Evolutionary conservation across 2,329 filamentous ascomycete species (phyloP), one percentile per base, ranked within the genome.

Genomic region (Trichoderma koningii): DNA sequence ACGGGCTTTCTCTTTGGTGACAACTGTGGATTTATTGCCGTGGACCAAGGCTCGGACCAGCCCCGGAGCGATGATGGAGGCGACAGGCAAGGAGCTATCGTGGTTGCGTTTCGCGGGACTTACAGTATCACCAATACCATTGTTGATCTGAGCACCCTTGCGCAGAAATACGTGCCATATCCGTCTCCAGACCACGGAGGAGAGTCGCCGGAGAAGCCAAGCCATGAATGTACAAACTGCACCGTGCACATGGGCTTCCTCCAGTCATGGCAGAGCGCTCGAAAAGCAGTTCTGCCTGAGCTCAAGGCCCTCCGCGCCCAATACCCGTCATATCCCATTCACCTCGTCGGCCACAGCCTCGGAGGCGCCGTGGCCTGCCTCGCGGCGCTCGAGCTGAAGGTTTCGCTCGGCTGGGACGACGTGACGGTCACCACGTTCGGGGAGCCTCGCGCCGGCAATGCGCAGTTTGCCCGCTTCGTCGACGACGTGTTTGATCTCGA

Each of bases 91-190:
- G 69, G 42, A 48, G 78, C 79, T 38, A 90, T 99, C 64, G 82
- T 98, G 52, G 85, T 98, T 44, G 93, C 93, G 9, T 98, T 98
- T 73, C 88, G 95, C 53, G 95, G 95, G 26, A 98, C 95, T 15
- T 97, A 98, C 77, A 97, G 93, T 69, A 84, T 99, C 71, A 85
- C 92, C 61, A 97, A 98, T 75, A 93, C 93, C 14, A 89, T 99
- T 67, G 84, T 93, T 56, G 95, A 99, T 78, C 82, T 99, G 63
- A 93, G 91, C 68, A 96, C 93, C 2, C 83, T 94, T 2, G 93
- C 93, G 14, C 94, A 98, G 76, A 86, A 91, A 75, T 99, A 98
- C 73, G 85, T 93, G 1, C 93, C 95, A 0, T 99, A 97, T 74
- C 90, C 91, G 1, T 82, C 85, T 1, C 81, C 82, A 0, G 80